Percentiles rank a stretch among this genome's conserved stretches.
These are phyloP conservation scores for Geotrichum europaeum DNA, from an alignment of 1,139 yeast genomes.

Conservation along the genomic window DNA sequence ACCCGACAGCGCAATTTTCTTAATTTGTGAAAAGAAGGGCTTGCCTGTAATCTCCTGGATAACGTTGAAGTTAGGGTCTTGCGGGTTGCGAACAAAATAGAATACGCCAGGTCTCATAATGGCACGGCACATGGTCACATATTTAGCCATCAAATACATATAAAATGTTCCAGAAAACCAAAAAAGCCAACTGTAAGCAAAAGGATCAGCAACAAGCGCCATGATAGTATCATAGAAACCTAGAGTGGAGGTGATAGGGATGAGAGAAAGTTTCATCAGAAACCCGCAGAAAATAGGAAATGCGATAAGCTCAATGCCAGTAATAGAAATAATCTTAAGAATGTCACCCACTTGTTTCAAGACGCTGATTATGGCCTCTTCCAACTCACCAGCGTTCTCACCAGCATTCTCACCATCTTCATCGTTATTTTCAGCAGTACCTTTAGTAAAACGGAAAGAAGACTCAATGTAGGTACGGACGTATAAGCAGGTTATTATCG, in stretches of 20 bases:
- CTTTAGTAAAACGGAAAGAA: constrained; percentile 18
- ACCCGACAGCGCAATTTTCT: constrained; percentile 69
- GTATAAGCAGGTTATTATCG: constrained; percentile 16
- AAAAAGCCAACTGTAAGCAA: constrained; percentile 35
- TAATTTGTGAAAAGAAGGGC: constrained; percentile 64
- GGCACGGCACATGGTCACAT: constrained; percentile 75
- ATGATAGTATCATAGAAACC: constrained; percentile 18
- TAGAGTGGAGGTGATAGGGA: constrained; percentile 32
- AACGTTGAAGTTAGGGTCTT: constrained; percentile 86
- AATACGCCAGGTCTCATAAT: constrained; percentile 84
- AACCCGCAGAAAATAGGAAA: constrained; percentile 88
- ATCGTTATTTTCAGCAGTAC: constrained; percentile 15
- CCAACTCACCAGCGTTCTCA: neutral
- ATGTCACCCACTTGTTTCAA: constrained; percentile 45
- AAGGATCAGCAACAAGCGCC: constrained; percentile 25
- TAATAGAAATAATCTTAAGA: constrained; percentile 65
- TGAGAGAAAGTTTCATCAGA: constrained; percentile 59
- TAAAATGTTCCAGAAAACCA: constrained; percentile 80
- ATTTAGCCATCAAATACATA: constrained; percentile 82
- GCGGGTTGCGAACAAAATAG: constrained; percentile 88
- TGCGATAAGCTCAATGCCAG: constrained; percentile 69
- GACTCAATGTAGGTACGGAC: constrained; percentile 20
- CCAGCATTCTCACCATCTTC: constrained; percentile 17
- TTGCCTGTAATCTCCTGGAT: constrained; percentile 81
- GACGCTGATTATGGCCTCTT: constrained; percentile 19